Conservation (phyloP, 2,329 filamentous ascomycete species). For the Aspergillus ustus region DNA sequence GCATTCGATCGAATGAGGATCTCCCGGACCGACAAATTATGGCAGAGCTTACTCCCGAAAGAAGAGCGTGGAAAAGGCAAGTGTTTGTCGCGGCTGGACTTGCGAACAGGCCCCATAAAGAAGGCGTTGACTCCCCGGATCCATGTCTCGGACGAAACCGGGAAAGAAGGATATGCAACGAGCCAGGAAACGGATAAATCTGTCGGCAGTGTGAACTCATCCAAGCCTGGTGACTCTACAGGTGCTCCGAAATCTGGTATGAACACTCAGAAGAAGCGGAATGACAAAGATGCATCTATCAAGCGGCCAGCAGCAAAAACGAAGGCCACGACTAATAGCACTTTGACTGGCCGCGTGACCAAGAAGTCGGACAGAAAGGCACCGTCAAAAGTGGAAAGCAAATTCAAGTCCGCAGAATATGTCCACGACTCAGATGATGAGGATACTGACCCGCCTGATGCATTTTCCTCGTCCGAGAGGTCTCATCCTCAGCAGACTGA, state of each 20-base stretch:
- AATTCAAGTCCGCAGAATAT: constrained; percentile 59
- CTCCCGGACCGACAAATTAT: constrained; percentile 63
- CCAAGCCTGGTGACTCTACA: constrained; percentile 33
- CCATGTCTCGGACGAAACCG: constrained; percentile 42
- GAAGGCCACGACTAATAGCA: constrained; percentile 57
- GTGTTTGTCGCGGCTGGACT: constrained; percentile 62
- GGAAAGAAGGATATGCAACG: constrained; percentile 40
- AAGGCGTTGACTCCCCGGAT: constrained; percentile 44
- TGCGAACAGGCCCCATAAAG: constrained; percentile 48
- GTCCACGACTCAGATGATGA: constrained; percentile 59
- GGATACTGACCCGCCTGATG: constrained; percentile 48
- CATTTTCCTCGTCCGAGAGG: constrained; percentile 28
- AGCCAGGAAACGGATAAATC: constrained; percentile 45
- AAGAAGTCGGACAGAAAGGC: constrained; percentile 52
- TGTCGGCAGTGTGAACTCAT: constrained; percentile 25
- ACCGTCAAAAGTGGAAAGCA: constrained; percentile 44
- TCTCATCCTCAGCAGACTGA: constrained; percentile 24
- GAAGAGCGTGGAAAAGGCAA: constrained; percentile 67
- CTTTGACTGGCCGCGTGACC: constrained; percentile 47
- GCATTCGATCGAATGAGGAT: constrained; percentile 67
- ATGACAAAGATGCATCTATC: constrained; percentile 46
- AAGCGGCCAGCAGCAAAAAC: constrained; percentile 51
- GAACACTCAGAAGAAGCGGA: constrained; percentile 42
- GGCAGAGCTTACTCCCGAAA: constrained; percentile 65
- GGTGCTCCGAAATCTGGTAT: constrained; percentile 32